Base-by-base conservation (phyloP, 768 basidiomycete genomes). In the Termitomyces sp. region DNA sequence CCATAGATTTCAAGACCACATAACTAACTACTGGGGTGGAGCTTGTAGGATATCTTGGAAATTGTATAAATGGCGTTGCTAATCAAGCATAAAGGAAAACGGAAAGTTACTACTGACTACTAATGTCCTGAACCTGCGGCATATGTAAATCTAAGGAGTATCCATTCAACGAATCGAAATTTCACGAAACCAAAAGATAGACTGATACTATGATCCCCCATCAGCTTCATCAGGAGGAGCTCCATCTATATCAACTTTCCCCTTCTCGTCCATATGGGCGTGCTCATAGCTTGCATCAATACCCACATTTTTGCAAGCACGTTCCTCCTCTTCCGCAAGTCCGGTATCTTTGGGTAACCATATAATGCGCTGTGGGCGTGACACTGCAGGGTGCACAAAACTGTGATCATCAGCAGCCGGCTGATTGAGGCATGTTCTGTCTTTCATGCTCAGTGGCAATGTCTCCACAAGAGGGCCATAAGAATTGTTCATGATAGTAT, bases 371-470 rank as follows among this genome's bases (percentile, higher is more conserved):
- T 94, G 91, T 50, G 89, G 84, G 53, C 84, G 73, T 61, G 77
- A 83, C 57, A 83, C 79, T 6, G 93, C 93, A 16, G 96, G 96
- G 66, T 96, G 96, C 48, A 89, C 86, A 74, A 96, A 98, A 13
- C 89, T 88, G 66, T 86, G 84, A 51, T 83, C 73, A 4, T 75
- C 75, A 49, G 77, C 65, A 14, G 62, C 50, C 35, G 20, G 12
- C 20, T 20, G 43, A 23, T 23, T 23, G 23, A 23, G 23, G 23
- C 23, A 40, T 30, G 41, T 47, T 13, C 83, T 82, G 67, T 91
- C 86, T 50, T 91, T 88, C 58, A 94, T 80, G 46, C 85, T 87
- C 61, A 92, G 78, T 4, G 96, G 95, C 2, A 97, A 82, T 10
- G 86, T 80, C 32, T 82, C 72, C 60, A 87, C 67, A 23, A 98